Evolutionary conservation across 2,329 filamentous ascomycete species (phyloP).

Genomic region (Cryoendolithus antarcticus): DNA sequence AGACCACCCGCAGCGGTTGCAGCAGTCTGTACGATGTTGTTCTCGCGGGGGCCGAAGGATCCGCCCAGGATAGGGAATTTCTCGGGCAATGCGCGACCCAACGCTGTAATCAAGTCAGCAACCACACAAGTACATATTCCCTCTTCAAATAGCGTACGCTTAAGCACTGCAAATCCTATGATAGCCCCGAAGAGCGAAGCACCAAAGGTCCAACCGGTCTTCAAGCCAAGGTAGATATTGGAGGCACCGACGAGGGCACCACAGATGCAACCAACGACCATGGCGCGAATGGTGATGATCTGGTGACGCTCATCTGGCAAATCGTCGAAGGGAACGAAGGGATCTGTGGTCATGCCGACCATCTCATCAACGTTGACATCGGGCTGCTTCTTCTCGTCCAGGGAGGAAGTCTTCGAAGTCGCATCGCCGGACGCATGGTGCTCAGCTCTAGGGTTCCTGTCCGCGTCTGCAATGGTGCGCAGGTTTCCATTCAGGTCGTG

Average conservation of each 20-base stretch:
- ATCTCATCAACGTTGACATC: constrained; percentile 16
- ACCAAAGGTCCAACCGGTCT: constrained; percentile 33
- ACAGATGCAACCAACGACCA: constrained; percentile 43
- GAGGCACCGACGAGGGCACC: constrained; percentile 50
- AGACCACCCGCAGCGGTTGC: constrained; percentile 49
- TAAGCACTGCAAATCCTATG: constrained; percentile 43
- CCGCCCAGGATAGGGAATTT: constrained; percentile 42
- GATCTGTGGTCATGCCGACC: constrained; percentile 23
- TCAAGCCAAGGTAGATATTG: constrained; percentile 48
- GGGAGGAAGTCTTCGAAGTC: neutral
- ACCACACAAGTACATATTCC: too few species aligned
- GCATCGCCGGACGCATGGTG: neutral
- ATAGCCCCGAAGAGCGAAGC: constrained; percentile 35
- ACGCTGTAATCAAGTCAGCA: constrained; percentile 15
- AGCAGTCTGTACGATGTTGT: constrained; percentile 49
- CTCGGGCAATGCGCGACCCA: constrained; percentile 37
- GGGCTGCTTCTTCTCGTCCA: constrained; percentile 16
- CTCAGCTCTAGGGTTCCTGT: too few species aligned
- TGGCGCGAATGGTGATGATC: constrained; percentile 44
- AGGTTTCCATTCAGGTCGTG: neutral
- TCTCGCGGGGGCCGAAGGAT: constrained; percentile 48
- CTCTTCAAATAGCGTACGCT: too few species aligned
- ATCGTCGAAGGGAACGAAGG: constrained; percentile 31
- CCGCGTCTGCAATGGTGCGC: neutral
- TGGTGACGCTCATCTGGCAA: constrained; percentile 32